Base-by-base conservation (phyloP, 768 basidiomycete species). In the Solioccasus polychromus region DNA sequence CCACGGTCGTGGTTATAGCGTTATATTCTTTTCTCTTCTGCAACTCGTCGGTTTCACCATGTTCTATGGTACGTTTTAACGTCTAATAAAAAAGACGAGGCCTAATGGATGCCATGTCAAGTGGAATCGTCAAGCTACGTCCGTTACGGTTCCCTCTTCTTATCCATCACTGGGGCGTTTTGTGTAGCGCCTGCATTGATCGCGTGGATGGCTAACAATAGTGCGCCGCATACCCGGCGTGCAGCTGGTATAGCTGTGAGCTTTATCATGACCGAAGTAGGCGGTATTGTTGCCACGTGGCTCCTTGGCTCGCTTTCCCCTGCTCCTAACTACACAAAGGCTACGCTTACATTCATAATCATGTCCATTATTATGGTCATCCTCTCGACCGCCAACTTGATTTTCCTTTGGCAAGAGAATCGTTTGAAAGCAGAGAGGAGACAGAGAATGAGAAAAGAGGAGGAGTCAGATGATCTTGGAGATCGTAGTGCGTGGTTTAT, bases 191-290 rank as follows among this genome's bases (percentile, higher is more conserved):
- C 82, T 0, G 67, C 79, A 0, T 57, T 79, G n/a, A 72, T 70
- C 2, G 73, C 82, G 0, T 85, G 83, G 83, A 64, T 71, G 39
- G 72, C 80, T 14, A 83, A 84, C 62, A 85, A 84, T 60, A 70
- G 77, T 4, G 68, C 76, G 5, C 82, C 82, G 0, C 73, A 80
- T 49, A 62, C 68, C 19, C 69, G 79, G 24, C 74, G 82, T 6
- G 83, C 81, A 2, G 81, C 81, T 1, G 69, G 74, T 20, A 71
- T 83, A 38, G 81, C 79, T 9, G 66, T 81, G n/a, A 68, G 70
- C 1, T 78, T 78, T 46, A 77, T 75, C 48, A 68, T 75, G 69
- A 76, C 75, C 15, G 82, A 83, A 54, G 62, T 68, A 0, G 80
- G 80, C 2, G 79, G 79, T 2, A 81, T 83, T 43, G 73, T 83